A percentile compares a stretch with the other conserved stretches of the same genome.
Evolutionary conservation across 1,284 basidiomycete species (phyloP).

Genomic region (Irpex sp.): DNA sequence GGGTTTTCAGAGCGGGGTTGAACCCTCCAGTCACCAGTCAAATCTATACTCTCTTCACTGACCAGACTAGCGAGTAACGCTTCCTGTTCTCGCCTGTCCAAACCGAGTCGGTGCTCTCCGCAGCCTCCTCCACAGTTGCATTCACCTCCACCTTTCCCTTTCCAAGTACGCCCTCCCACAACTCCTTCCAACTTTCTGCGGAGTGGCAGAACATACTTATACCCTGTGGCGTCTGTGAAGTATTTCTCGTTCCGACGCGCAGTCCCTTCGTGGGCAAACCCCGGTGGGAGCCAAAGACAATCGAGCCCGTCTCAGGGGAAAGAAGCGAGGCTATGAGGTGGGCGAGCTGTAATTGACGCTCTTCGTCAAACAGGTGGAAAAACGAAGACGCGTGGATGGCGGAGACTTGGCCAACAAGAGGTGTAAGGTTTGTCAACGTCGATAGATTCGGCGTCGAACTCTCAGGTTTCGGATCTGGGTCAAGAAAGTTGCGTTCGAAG

Average conservation of each 20-base stretch:
- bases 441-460: conserved; percentile 17
- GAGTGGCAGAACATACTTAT: conserved; percentile 28
- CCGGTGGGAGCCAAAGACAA: conserved; percentile 34
- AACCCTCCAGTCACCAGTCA: too few species aligned
- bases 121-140: too few species aligned
- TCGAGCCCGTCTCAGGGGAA: conserved; percentile 30
- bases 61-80: too few species aligned
- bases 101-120: too few species aligned
- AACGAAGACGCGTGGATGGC: conserved; percentile 45
- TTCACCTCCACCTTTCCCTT: conserved; percentile 33
- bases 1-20: too few species aligned
- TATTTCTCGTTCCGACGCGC: not conserved
- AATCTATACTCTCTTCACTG: too few species aligned
- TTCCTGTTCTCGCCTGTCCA: too few species aligned
- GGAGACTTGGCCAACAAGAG: conserved; percentile 40
- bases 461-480: not conserved
- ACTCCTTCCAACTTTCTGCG: conserved; percentile 36
- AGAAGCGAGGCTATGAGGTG: not conserved
- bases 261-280: conserved; percentile 24
- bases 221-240: not conserved
- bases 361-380: conserved; percentile 51
- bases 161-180: conserved; percentile 43
- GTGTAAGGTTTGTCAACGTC: conserved; percentile 35
- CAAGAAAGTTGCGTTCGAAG: conserved; percentile 36
- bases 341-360: conserved; percentile 30